Evolutionary conservation across 148 eudicot species (phyloP), one percentile per base, ranked within the genome.

Genomic region (Heliosperma pusillum): DNA sequence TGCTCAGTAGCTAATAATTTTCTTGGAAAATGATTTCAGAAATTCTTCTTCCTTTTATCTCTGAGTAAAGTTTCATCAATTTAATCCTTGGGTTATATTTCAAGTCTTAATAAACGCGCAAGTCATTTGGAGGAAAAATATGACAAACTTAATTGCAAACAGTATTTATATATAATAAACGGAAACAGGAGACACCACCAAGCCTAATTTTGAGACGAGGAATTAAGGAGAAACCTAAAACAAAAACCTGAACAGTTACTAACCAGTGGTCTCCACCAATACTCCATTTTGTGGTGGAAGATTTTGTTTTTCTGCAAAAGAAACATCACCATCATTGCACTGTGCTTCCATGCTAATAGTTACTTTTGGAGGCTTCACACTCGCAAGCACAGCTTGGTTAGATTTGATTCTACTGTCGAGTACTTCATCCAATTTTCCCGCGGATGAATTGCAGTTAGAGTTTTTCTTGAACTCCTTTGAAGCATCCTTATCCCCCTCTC

Each of bases 181-280:
- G 17, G 27, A 26, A 25, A 20, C 24, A 64, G 53, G 11, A 33
- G 40, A 63, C 7, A 36, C n/a, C 40, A 5, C 67, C 36, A 58
- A 76, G 42, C 76, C 64, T 22, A 60, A 8, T 24, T 63, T 10
- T 13, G 26, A 27, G 42, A n/a, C 25, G 7, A 40, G 64, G 21
- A 33, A 44, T 5, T 44, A 25, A 75, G 15, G 16, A 69, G 53
- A 72, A 29, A 10, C 19, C 17, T 12, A 13, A 33, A 44, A 65
- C 44, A 66, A 66, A 26, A 66, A 36, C 29, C 25, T 53, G 73
- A 6, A 74, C 42, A 69, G 64, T 30, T 58, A 78, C 86, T 84
- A 61, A 91, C 95, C 91, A 27, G 78, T 72, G 71, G 84, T 86
- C 73, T 89, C 92, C 77, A 84, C 82, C 50, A 81, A 78, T 55